These are phyloP conservation scores for Exophiala lecanii-corni DNA, from an alignment of 2,329 filamentous ascomycete genomes.

Conservation along the genomic window DNA sequence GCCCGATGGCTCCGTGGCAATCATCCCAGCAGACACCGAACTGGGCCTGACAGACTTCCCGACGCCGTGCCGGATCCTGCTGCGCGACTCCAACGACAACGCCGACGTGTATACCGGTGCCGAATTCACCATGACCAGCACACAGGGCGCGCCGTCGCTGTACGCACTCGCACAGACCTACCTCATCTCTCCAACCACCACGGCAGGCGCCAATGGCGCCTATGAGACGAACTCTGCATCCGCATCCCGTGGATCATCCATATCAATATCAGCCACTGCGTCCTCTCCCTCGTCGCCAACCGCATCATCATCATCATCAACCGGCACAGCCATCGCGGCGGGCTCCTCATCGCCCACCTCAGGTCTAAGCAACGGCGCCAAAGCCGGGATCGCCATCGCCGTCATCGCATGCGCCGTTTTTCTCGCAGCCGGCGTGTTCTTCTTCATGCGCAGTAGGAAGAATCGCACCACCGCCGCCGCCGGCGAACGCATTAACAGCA, in stretches of 20 bases:
- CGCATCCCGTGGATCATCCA: no score
- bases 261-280: neutral
- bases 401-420: conserved; percentile 10
- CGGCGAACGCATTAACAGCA: no score
- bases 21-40: conserved; percentile 16
- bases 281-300: neutral
- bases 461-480: no score
- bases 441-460: conserved; percentile 5
- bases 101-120: conserved; percentile 12
- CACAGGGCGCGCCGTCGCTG: conserved; percentile 9
- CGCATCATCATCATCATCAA: no score
- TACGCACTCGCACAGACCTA: conserved; percentile 9
- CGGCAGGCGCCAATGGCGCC: neutral
- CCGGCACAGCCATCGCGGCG: neutral
- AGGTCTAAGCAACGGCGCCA: conserved; percentile 11
- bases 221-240: no score
- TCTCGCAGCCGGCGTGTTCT: conserved; percentile 6
- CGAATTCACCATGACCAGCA: conserved; percentile 17
- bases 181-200: neutral
- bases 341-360: neutral
- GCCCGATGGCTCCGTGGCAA: conserved; percentile 10
- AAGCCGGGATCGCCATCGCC: conserved; percentile 17
- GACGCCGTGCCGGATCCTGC: conserved; percentile 12
- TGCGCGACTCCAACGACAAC: conserved; percentile 11
- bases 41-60: conserved; percentile 16